Base-by-base conservation (phyloP, 1,284 basidiomycete genomes). In the Ustilago vetiveriae region DNA sequence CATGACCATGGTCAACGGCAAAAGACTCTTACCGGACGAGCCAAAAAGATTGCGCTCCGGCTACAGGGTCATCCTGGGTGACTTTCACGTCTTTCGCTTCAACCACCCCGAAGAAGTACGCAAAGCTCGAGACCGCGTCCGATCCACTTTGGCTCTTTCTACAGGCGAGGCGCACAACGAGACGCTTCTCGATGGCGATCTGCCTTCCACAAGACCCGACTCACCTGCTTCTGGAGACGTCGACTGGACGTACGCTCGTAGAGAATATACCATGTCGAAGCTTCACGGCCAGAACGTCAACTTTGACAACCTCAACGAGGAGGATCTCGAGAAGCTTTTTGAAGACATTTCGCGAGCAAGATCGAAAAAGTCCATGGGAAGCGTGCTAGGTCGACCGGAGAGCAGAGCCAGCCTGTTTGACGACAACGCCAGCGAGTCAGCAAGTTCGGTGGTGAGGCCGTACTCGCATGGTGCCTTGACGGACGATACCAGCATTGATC, bases 11-110 rank as follows among this genome's bases (percentile, higher is more conserved):
- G 75, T 79, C 55, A 98, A 98, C 79, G 95, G 95, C 40, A 92
- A 94, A 79, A 54, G 74, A 3, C 35, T 79, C 4, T 11, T 53
- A 1, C 55, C 74, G 4, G 69, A 66, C 27, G 71, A 79, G 59
- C 77, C 77, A 0, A 74, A 68, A 37, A 48, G 77, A 17, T 86
- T 96, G 39, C 88, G 90, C 19, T 94, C 94, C 44, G 95, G 95
- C 23, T 98, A 90, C 82, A 90, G 95, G 38, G 93, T 98, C 75
- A 98, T 98, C 81, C 86, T 98, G 46, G 94, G 95, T 50, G 94
- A 98, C 75, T 90, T 94, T 68, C 96, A 98, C 83, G 94, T 98
- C 53, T 98, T 98, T 83, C 88, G 95, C 16, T 98, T 97, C 85
- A 98, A 96, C 44, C 70, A 78, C 47, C 75, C 77, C 6, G 72